Evolutionary conservation across 2,329 filamentous ascomycete genomes (phyloP), one percentile per base, ranked within the genome.

Genomic region (Apiospora malaysiana): DNA sequence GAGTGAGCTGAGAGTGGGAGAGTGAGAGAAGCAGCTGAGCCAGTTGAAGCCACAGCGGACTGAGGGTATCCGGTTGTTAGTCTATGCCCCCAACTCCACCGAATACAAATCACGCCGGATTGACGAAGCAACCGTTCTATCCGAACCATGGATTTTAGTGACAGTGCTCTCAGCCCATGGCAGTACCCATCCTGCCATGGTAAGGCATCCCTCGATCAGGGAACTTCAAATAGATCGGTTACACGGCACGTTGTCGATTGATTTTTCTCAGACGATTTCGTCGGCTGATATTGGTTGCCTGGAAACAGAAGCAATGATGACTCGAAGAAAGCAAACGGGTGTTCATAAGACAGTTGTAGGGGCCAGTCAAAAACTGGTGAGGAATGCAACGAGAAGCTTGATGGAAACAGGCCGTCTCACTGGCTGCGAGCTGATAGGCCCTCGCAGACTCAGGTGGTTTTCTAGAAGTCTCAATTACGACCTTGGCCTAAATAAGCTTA

Each of bases 401-500:
- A 18, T 56, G 49, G 32, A 56, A 32, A 47, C 16, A 32, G 14
- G 27, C 18, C 49, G 49, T 56, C 27, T 56, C 49, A 56, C 49
- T 32, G 14, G 27, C 25, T 25, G 27, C 25, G 14, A 18, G 25
- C 49, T 56, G 25, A 37, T 21, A 21, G 25, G 25, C 25, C 32
- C 25, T 59, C 27, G 10, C 42, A 59, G 32, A 27, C 51, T 59
- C 51, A 59, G 25, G 51, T 59, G 51, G 51, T 37, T 59, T 59
- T 37, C 51, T 59, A 40, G 32, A 63, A 23, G 27, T 63, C 32
- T 40, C 56, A 63, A n/a, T 40, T 63, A 63, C 56, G 56, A 63
- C 32, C 56, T 40, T 21, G 56, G 56, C 37, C 56, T 40, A 63
- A 63, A 63, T 63, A 63, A 63, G 56, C 56, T 63, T 63, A 40